A percentile compares a stretch with the other conserved stretches of the same genome.
These are phyloP conservation scores for Cerrena zonata DNA, from an alignment of 1,284 basidiomycete genomes.

Conservation along the genomic window DNA sequence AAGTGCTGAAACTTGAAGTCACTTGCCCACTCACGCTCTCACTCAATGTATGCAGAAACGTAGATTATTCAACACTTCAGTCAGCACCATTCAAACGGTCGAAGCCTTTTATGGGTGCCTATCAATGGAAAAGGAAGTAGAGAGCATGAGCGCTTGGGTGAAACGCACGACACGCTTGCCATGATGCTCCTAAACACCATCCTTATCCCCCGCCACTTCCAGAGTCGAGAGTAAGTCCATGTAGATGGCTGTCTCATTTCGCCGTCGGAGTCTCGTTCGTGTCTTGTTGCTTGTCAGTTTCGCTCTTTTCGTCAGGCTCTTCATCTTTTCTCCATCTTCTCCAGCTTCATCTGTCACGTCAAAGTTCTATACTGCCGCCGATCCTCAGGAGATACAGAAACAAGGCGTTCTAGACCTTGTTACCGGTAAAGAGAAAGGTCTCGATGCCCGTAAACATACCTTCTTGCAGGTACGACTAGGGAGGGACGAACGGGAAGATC, in stretches of 20 bases:
- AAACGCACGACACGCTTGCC: too few relatives aligned
- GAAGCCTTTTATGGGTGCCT: too few relatives aligned
- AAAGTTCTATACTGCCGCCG: constrained; percentile 21
- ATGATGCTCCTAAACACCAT: too few relatives aligned
- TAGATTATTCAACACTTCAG: too few relatives aligned
- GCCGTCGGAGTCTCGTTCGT: constrained; percentile 33
- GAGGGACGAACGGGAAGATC: constrained; percentile 74
- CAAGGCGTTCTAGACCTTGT: constrained; percentile 84
- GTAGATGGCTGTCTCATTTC: constrained; percentile 29
- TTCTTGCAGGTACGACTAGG: constrained; percentile 85
- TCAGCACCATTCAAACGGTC: too few relatives aligned
- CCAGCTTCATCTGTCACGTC: constrained; percentile 26
- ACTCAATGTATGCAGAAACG: too few relatives aligned
- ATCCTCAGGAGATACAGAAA: constrained; percentile 56
- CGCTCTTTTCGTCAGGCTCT: constrained; percentile 32
- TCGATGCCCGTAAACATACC: constrained; percentile 81
- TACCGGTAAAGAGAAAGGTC: constrained; percentile 71
- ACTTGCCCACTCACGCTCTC: too few relatives aligned
- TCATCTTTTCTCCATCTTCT: constrained; percentile 42
- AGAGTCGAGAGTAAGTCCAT: too few relatives aligned
- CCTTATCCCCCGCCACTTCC: too few relatives aligned
- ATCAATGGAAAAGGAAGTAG: too few relatives aligned
- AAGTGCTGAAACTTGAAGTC: too few relatives aligned
- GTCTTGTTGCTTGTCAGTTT: constrained; percentile 28
- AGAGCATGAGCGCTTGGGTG: too few relatives aligned